These are phyloP conservation scores for Brassica cretica DNA, from an alignment of 345 rosid species.

Conservation along the genomic window DNA sequence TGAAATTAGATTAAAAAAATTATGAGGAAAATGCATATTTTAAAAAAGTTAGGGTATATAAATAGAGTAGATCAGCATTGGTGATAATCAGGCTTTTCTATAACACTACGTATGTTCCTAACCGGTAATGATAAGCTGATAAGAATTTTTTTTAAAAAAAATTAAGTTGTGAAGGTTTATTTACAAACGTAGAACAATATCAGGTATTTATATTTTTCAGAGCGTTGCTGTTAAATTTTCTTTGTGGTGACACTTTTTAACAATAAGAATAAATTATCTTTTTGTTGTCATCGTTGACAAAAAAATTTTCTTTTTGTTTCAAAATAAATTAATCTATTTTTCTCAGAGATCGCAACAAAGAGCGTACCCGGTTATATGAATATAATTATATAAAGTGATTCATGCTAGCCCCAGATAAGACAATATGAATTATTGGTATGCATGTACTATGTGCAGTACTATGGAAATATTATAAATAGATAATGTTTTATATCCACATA, in stretches of 20 bases:
- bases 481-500: neutral
- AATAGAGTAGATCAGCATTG: no score
- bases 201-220: neutral
- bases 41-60: no score
- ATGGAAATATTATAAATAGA: neutral
- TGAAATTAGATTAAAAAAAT: no score
- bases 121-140: no score
- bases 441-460: neutral
- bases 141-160: no score
- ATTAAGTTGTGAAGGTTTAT: neutral
- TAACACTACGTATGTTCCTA: no score
- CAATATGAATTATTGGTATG: neutral
- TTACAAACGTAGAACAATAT: neutral
- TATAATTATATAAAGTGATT: neutral
- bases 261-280: no score
- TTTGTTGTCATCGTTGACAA: no score
- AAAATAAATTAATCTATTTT: neutral
- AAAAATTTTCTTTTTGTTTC: neutral
- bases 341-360: neutral
- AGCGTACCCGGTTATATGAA: neutral
- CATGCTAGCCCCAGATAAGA: neutral
- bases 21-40: no score
- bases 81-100: no score
- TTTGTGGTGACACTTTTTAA: no score
- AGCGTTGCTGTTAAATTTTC: neutral